Base-by-base conservation (phyloP, 345 rosid genomes). In the Moricandia moricandioides region DNA sequence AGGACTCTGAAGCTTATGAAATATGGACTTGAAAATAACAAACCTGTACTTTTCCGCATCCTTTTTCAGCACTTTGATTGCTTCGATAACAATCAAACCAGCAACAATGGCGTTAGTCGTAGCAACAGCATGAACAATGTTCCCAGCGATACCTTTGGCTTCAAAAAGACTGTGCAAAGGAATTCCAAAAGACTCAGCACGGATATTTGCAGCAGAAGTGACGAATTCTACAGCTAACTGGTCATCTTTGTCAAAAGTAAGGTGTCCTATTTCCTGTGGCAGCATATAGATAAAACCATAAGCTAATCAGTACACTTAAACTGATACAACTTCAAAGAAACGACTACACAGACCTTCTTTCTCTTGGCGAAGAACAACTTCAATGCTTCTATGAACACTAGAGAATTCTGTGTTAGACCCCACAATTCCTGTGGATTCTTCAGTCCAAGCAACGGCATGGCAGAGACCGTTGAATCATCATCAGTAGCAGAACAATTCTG, bases 81-180 rank as follows among this genome's bases (percentile, higher is more conserved):
- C 91, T 86, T 96, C 99, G 67, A 96, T 91, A 63, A 96, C 99
- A 65, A 96, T 92, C 80, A 96, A 77, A 62, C 99, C 99, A 72
- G 99, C 97, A 61, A 96, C 57, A 72, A 89, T 64, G 71, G 99
- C 99, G 80, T 96, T 96, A 68, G 99, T 96, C 12, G 99, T 96
- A 59, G 99, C 99, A 74, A 96, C 91, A 13, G 98, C 99, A 79
- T 96, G 99, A 49, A 96, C 98, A 72, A 92, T 96, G 75, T 92
- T 96, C 49, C 99, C 99, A 43, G 99, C 99, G 60, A 96, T 92
- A 65, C 99, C 99, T 85, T 96, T 96, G 71, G 98, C 94, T 88
- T 96, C 99, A 86, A 96, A 96, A 82, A 96, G 94, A 83, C 99
- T 91, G 66, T 89, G 97, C 76, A 86, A 84, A 63, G 96, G 89